These are phyloP conservation scores for Pseudogymnoascus sp. DNA, from an alignment of 2,329 filamentous ascomycete species.

Conservation along the genomic window DNA sequence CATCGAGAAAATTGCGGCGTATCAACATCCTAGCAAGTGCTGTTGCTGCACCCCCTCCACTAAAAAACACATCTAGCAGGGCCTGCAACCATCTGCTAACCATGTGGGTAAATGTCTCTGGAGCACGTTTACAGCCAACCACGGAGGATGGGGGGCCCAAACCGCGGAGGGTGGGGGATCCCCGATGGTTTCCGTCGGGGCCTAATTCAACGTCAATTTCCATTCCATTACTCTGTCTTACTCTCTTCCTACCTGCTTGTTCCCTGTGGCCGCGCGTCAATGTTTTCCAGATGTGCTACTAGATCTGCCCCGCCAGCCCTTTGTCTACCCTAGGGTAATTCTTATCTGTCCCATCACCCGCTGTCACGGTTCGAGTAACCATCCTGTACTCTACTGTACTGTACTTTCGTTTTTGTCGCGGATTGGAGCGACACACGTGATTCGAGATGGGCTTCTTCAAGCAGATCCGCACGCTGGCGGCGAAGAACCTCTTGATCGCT, in stretches of 20 bases:
- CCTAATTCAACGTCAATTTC: constrained; percentile 16
- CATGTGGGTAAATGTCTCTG: not conserved
- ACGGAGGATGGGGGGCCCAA: not conserved
- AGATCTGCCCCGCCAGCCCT: not conserved
- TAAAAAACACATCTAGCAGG: not conserved
- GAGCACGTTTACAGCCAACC: constrained; percentile 1
- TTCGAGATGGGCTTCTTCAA: constrained; percentile 41
- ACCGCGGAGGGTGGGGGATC: not conserved
- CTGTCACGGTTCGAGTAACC: not conserved
- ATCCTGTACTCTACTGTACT: not conserved
- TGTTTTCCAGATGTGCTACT: not conserved
- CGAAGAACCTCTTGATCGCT: constrained; percentile 53
- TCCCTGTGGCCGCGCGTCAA: not conserved
- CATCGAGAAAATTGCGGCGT: not conserved
- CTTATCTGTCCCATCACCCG: constrained; percentile 4
- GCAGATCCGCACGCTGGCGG: constrained; percentile 50
- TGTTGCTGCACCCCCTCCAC: not conserved
- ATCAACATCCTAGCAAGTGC: not conserved
- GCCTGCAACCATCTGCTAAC: not conserved
- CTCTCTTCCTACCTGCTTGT: constrained; percentile 25
- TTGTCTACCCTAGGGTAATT: not conserved
- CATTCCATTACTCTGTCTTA: constrained; percentile 15
- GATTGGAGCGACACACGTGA: not conserved
- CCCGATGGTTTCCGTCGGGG: not conserved
- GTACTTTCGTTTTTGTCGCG: not conserved